Evolutionary conservation across 257 asterid species (phyloP), one percentile per base, ranked within the genome.

Genomic region (Parsonsia alboflavescens): DNA sequence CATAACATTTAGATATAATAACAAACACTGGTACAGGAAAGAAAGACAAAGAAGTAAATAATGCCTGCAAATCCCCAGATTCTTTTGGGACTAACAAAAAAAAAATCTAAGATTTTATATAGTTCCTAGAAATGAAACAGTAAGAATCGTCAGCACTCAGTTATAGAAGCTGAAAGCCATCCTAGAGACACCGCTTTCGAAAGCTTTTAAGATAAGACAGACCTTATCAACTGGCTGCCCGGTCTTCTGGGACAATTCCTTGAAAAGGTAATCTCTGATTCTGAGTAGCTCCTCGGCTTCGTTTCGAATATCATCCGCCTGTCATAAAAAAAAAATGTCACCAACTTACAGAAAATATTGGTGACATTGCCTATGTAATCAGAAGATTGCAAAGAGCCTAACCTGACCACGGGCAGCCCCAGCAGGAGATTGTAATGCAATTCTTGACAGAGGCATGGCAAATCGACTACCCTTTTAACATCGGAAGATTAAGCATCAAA

Each of bases 401-500:
- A 94, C 99, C 99, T 90, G 97, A 58, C 99, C 99, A 59, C 96
- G 93, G 33, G 97, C 99, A 81, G 96, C 88, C 30, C 99, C 99
- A 76, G 94, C 99, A 33, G 99, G 99, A 73, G 98, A 84, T 77
- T 85, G 85, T 70, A 95, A 69, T 64, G 88, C 88, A 63, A 95
- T 72, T 78, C 90, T 82, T 72, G 97, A 81, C 50, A 86, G 85
- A 39, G 98, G 99, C 97, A 90, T 89, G 70, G 97, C 83, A 83
- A 64, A 82, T 19, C 97, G 96, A 76, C 75, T 65, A 42, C 98
- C 99, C 99, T 94, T 71, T 44, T 84, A 15, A 41, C 48, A 7
- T 52, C 64, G 75, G 63, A 13, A 44, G 44, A 39, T n/a, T 16
- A 56, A 22, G 50, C 45, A 50, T 70, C 49, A 63, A 17, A 68